These are phyloP conservation scores for Plasmodium cynomolgi DNA, from an alignment of 169 alveolate genomes.

Conservation along the genomic window DNA sequence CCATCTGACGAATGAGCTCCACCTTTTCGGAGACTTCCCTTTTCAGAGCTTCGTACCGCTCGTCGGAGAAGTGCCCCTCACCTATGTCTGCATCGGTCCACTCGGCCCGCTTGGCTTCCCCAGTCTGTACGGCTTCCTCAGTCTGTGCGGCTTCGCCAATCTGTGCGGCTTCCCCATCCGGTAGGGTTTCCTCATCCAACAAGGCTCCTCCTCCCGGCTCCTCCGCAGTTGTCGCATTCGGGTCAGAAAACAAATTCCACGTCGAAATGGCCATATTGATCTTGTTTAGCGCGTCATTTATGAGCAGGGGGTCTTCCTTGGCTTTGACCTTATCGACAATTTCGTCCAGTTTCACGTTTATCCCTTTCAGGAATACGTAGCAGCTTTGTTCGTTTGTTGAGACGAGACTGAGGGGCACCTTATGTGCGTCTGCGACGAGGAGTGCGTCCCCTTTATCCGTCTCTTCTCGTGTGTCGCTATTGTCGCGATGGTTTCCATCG, in stretches of 20 bases:
- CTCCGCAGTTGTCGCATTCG: neutral
- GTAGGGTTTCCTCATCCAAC: too few relatives aligned
- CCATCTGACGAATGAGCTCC: conserved; percentile 26
- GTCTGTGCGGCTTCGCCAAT: neutral
- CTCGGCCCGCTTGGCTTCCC: neutral
- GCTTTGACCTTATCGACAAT: conserved; percentile 15
- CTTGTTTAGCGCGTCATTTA: conserved; percentile 32
- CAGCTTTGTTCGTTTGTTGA: neutral
- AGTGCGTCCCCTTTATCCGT: neutral
- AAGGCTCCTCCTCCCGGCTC: neutral
- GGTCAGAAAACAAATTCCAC: conserved; percentile 41
- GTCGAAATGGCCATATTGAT: conserved; percentile 50
- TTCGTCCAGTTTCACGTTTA: conserved; percentile 22
- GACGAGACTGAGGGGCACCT: neutral
- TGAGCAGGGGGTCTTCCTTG: conserved; percentile 32
- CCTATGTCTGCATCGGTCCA: neutral
- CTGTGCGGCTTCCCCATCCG: neutral
- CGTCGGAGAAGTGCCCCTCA: neutral
- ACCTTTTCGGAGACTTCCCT: conserved; percentile 35
- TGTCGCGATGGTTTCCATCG: neutral
- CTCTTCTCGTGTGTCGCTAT: neutral
- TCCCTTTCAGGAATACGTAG: neutral
- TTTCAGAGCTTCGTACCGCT: conserved; percentile 7
- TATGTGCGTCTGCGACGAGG: neutral
- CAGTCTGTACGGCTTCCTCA: neutral